These are phyloP conservation scores for Apium graveolens DNA, from an alignment of 129 eudicot genomes.

Conservation along the genomic window DNA sequence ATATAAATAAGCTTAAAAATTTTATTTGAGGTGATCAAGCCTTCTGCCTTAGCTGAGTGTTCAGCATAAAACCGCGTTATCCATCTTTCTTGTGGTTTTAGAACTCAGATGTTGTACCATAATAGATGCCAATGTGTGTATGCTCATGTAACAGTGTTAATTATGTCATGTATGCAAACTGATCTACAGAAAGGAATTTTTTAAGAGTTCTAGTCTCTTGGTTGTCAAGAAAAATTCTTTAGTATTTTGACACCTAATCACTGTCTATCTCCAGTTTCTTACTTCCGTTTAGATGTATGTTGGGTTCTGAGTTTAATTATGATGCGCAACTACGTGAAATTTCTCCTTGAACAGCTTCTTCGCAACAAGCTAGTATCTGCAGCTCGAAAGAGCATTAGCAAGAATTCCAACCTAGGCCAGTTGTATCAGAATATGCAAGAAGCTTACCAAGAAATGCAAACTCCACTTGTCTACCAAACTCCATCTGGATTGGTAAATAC, in stretches of 20 bases:
- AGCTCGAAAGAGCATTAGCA: conserved; percentile 65
- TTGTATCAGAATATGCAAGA: conserved; percentile 67
- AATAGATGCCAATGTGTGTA: neutral
- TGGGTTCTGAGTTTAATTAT: conserved; percentile 9
- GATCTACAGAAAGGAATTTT: neutral
- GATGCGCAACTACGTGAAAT: neutral
- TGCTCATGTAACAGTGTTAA: neutral
- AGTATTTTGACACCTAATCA: neutral
- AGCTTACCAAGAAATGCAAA: conserved; percentile 85
- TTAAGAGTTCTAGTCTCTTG: neutral
- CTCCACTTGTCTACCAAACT: conserved; percentile 82
- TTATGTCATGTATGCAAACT: neutral
- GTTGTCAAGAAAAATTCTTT: neutral
- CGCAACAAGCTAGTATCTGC: conserved; percentile 81
- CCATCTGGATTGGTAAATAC: conserved; percentile 68
- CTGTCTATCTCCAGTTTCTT: neutral
- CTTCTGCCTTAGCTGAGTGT: neutral
- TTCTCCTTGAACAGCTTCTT: conserved; percentile 55
- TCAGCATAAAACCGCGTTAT: neutral
- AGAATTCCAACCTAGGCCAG: conserved; percentile 69
- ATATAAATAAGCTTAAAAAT: no score
- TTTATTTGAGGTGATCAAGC: neutral
- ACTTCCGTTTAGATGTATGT: neutral
- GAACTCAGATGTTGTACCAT: neutral
- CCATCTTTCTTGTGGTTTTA: neutral